These are phyloP conservation scores for Botrytis cinerea DNA, from an alignment of 2,329 filamentous ascomycete genomes.

Conservation along the genomic window DNA sequence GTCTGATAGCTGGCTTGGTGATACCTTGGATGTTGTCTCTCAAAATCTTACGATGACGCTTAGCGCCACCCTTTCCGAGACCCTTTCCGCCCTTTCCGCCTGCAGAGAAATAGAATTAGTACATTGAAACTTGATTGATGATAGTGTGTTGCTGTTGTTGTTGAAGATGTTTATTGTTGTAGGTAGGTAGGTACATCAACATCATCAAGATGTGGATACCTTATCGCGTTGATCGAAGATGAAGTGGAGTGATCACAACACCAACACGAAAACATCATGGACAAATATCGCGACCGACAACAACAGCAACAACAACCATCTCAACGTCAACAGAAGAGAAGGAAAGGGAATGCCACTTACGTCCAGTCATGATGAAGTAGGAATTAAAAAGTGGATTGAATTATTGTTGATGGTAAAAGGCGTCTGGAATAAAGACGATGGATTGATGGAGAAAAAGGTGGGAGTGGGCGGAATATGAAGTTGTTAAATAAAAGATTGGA, in stretches of 20 bases:
- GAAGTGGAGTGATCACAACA: background rate
- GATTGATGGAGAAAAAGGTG: slow-evolving; percentile 15
- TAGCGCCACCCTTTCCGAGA: slow-evolving; percentile 96
- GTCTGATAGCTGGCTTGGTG: slow-evolving; percentile 96
- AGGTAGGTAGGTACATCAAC: background rate
- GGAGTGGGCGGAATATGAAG: slow-evolving; percentile 9
- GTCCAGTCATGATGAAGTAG: slow-evolving; percentile 58
- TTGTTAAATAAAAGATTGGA: slow-evolving; percentile 3
- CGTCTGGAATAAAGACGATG: slow-evolving; percentile 26
- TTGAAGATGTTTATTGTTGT: background rate
- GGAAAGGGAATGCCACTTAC: slow-evolving; percentile 47
- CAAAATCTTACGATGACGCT: slow-evolving; percentile 99
- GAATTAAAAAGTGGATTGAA: slow-evolving; percentile 36
- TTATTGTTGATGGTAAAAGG: slow-evolving; percentile 27
- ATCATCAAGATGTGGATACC: slow-evolving; percentile 15
- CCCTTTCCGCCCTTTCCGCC: slow-evolving; percentile 77
- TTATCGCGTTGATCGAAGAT: slow-evolving; percentile 20
- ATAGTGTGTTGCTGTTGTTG: slow-evolving; percentile 56
- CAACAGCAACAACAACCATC: slow-evolving; percentile 41
- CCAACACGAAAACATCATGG: slow-evolving; percentile 1
- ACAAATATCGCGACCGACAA: slow-evolving; percentile 21
- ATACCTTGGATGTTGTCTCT: slow-evolving; percentile 99
- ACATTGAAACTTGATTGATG: background rate
- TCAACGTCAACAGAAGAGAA: slow-evolving; percentile 49
- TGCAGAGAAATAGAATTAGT: slow-evolving; percentile 21